Percentiles rank a stretch among this genome's conserved stretches.
Conservation (phyloP, 306 rosid species). For the Dryas drummondii region DNA sequence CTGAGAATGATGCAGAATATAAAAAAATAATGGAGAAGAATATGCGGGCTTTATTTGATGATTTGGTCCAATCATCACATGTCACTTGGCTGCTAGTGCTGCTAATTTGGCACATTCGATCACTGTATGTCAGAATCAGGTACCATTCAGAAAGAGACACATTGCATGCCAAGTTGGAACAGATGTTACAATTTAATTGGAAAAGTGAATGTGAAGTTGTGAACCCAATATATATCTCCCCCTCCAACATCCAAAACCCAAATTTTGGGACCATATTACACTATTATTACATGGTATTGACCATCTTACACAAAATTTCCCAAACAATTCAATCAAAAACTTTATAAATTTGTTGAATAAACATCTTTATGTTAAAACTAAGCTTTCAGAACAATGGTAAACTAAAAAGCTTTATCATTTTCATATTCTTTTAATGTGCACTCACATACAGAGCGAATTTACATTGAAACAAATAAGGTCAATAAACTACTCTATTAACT, state of each 20-base stretch:
- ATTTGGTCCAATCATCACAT: neutral
- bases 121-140: constrained; percentile 18
- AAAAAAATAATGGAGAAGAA: constrained; percentile 17
- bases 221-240: neutral
- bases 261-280: neutral
- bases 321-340: no score
- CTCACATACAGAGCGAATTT: no score
- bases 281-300: no score
- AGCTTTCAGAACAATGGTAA: no score
- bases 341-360: no score
- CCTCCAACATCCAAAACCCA: neutral
- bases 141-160: constrained; percentile 19
- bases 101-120: constrained; percentile 11
- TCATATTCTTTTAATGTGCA: no score
- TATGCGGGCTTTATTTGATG: neutral
- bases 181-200: constrained; percentile 14
- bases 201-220: neutral
- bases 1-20: neutral
- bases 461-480: no score
- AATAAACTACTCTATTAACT: no score
- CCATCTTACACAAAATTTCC: no score
- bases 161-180: constrained; percentile 17
- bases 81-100: constrained; percentile 17
- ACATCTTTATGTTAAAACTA: no score
- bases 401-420: no score